Evolutionary conservation across 352 stramenopile genomes (phyloP).

Genomic region (Phytophthora pini): DNA sequence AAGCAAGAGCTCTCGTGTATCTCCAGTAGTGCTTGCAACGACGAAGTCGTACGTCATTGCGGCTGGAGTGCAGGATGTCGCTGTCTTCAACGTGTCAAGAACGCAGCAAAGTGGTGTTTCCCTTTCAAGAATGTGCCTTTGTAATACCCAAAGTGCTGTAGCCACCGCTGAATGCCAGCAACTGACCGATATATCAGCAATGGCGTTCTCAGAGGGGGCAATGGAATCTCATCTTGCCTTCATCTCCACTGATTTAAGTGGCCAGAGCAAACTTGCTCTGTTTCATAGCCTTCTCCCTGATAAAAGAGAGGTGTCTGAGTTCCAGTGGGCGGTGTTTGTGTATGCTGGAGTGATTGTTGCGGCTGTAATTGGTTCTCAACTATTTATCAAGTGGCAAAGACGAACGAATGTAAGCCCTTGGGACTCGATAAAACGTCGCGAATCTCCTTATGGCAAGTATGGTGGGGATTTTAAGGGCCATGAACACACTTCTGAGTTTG

Average conservation of each 20-base stretch:
- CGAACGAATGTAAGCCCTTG: constrained; percentile 26
- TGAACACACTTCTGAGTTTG: constrained; percentile 5
- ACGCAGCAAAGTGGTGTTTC: constrained; percentile 4
- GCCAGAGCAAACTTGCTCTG: constrained; percentile 19
- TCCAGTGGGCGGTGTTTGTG: constrained; percentile 33
- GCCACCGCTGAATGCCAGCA: no score
- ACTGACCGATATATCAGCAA: neutral
- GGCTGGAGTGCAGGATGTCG: constrained; percentile 12
- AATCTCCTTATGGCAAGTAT: constrained; percentile 23
- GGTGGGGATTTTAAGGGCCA: constrained; percentile 4
- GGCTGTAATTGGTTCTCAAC: constrained; percentile 37
- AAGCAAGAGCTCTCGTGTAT: neutral
- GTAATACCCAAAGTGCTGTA: no score
- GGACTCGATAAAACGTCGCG: constrained; percentile 19
- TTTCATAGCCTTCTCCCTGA: constrained; percentile 46
- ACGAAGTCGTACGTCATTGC: constrained; percentile 34
- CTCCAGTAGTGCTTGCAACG: constrained; percentile 11
- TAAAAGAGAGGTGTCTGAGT: constrained; percentile 19
- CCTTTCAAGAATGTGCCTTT: constrained; percentile 18
- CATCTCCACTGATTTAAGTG: neutral
- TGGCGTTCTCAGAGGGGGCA: constrained; percentile 42
- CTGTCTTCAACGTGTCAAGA: constrained; percentile 35
- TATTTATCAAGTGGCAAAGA: constrained; percentile 33
- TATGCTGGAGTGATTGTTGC: constrained; percentile 28
- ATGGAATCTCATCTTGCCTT: constrained; percentile 33